phyloP scores from a whole-genome alignment of 1,139 yeast genomes.

The Yamadazyma taylorii region DNA sequence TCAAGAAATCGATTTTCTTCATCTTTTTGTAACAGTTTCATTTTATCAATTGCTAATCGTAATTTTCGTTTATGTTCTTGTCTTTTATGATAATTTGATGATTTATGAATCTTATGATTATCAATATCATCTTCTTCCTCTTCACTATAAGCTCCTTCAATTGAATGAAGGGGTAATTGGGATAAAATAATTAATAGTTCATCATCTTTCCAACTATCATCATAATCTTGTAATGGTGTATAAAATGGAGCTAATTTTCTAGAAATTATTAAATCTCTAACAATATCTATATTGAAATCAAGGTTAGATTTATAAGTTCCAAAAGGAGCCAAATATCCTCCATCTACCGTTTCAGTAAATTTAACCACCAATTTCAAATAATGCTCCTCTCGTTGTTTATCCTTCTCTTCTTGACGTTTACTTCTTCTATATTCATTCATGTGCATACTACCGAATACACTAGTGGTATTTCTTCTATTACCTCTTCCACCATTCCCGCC shows the following conservation, averaged over 20 bases:
- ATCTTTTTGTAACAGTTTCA: constrained; percentile 51
- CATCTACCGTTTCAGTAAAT: constrained; percentile 66
- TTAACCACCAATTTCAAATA: constrained; percentile 57
- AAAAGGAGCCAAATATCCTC: constrained; percentile 81
- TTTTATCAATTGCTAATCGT: constrained; percentile 47
- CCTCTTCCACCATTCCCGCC: background rate
- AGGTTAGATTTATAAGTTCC: constrained; percentile 79
- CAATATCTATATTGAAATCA: constrained; percentile 73
- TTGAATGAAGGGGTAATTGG: constrained; percentile 58
- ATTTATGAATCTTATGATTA: constrained; percentile 57
- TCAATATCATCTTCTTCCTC: constrained; percentile 58
- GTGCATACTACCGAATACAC: constrained; percentile 10
- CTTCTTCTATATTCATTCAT: constrained; percentile 23
- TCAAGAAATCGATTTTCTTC: constrained; percentile 52
- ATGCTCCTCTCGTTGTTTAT: constrained; percentile 51
- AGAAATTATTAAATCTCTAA: constrained; percentile 56
- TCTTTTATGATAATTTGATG: constrained; percentile 47
- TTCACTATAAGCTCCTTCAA: constrained; percentile 54
- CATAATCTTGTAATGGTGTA: constrained; percentile 83
- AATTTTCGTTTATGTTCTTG: constrained; percentile 55
- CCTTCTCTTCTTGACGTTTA: constrained; percentile 50
- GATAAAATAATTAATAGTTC: constrained; percentile 61
- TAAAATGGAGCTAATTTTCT: constrained; percentile 86
- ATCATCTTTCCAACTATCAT: constrained; percentile 70
- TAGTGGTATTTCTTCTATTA: constrained; percentile 14